Base-by-base conservation (phyloP, 129 eudicot species). In the Rutidosis leptorrhynchoides region DNA sequence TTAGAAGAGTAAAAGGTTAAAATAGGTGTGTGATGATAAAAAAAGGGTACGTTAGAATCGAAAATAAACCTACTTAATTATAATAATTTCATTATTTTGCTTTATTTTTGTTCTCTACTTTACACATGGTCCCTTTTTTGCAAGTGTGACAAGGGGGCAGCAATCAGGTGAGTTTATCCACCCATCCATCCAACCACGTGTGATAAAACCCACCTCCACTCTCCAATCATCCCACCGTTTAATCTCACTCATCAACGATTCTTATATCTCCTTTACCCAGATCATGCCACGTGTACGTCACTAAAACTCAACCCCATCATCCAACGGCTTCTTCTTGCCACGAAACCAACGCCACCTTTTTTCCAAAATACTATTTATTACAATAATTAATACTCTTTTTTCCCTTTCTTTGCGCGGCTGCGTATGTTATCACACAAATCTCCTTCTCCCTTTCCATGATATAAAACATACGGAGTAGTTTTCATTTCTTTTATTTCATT, bases 161-260 rank as follows among this genome's bases (percentile, higher is more conserved):
- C 62, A 66, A 57, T 22, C 22, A 46, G 53, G 27, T 43, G 42
- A 67, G 59, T 71, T 70, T 65, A 58, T 58, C 63, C 28, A 17
- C 45, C 45, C 15, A 76, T 62, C 71, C 52, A 69, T 71, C 81
- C 81, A 72, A 72, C 78, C 84, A 80, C 81, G 80, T 80, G 84
- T 65, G 51, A 24, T 74, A 70, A 28, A 74, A 42, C 67, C 68
- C 79, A 60, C 62, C 57, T 59, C 72, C 56, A 58, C 55, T 74
- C 74, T 52, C 71, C 71, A 78, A 73, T 56, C 57, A 69, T 67
- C 6, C 37, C 12, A 70, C 83, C 87, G 60, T 74, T 26, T 15
- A 77, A 70, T 78, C 24, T 52, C 49, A 32, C 55, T 67, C 78
- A 40, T 58, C 15, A 21, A 66, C 65, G 78, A 20, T 20, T 48